Base-by-base conservation (phyloP, 2,329 filamentous ascomycete genomes). In the Hortaea werneckii region DNA sequence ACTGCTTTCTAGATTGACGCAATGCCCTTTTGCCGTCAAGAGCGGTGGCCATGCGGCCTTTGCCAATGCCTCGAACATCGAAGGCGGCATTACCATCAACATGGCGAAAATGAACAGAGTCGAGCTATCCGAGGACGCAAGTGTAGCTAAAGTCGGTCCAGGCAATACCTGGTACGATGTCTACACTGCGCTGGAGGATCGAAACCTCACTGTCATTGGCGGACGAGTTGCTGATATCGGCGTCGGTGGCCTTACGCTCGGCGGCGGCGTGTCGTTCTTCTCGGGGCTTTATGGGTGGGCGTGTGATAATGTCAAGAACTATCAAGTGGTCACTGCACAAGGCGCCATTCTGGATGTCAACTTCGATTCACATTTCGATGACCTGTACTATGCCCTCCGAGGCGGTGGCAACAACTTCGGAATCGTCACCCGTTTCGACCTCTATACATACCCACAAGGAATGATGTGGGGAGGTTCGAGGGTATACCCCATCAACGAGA, bases 251-350 rank as follows among this genome's bases (percentile, higher is more conserved):
- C 41, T 62, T 5, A 52, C 48, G 5, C 46, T 59, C 3, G 58
- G 61, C 4, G 60, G 61, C n/a, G 60, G 60, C 6, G 54, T 60
- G 34, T 56, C 51, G 6, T 63, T 58, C 49, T 59, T 59, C 38
- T 53, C 55, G 1, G 48, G 51, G 4, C 42, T 45, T 10, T 46
- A 55, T 37, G 61, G 60, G 10, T 60, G 55, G 48, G 58, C 52
- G 6, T 58, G 58, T 35, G 59, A 63, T 42, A 57, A 54, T 32
- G 55, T 64, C 5, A 41, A 47, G 20, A 57, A 57, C 29, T 62
- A 52, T 32, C 53, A 62, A 42, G 48, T 58, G 9, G 57, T 60
- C 6, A 50, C 56, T 6, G 55, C 58, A 5, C 42, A 51, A 34
- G 54, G 54, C 13, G 29, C 29, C 3, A 51, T 58, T 8, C 41